Base-by-base conservation (phyloP, 2,329 filamentous ascomycete species). In the Nothophoma quercina region DNA sequence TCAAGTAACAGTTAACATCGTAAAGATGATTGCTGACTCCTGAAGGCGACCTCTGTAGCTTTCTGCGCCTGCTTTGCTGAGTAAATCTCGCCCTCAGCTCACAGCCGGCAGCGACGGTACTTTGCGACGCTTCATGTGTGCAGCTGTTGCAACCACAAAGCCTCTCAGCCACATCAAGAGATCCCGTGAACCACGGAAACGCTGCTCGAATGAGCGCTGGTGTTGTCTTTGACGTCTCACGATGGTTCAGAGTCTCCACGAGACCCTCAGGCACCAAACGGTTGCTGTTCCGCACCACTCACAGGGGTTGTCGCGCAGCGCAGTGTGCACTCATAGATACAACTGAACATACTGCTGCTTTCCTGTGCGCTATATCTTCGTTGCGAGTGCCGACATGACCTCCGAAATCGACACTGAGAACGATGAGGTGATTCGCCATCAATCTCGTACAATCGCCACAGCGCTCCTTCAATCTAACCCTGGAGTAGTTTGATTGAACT, bases 381-480 rank as follows among this genome's bases (percentile, higher is more conserved):
- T 4, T 15, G 29, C 26, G 19, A 28, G 7, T 16, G 10, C 9
- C 19, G 34, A 16, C 18, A 18, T n/a, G 23, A 19, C 22, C 5
- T 19, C 36, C 13, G n/a, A 5, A 15, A 7, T 22, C 7, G 15
- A 29, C 3, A n/a, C 7, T 5, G 19, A n/a, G 13, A 28, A 2
- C 7, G n/a, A 32, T 16, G 29, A 32, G 9, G 18, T 32, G 18
- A 21, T 13, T 25, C 40, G 26, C 21, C 33, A 38, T 53, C 36
- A 39, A 53, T 28, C 16, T 23, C 36, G 32, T 52, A 39, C 43
- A 43, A 47, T 47, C 36, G 36, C 48, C 48, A 45, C 41, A 29
- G 18, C 18, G 22, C 30, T 40, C 21, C 33, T 26, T 21, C 28
- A 46, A 52, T 47, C 42, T 52, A 36, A 46, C 38, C 42, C 50